These are phyloP conservation scores for Beauveria sp. DNA, from an alignment of 2,329 filamentous ascomycete species.

Conservation along the genomic window DNA sequence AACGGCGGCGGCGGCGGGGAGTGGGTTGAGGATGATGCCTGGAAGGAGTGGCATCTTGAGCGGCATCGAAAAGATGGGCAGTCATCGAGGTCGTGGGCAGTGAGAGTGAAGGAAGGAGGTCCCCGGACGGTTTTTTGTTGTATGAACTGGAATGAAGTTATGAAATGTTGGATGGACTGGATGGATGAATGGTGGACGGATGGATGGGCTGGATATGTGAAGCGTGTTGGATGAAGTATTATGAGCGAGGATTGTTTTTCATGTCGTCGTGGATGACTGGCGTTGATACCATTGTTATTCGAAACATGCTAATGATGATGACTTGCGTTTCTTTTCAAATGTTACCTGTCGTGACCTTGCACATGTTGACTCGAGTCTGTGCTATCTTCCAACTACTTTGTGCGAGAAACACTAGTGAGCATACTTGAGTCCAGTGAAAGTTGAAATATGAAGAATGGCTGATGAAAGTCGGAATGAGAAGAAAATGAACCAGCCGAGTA, in stretches of 20 bases:
- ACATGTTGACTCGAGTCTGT: too few relatives aligned
- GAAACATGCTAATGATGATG: background rate
- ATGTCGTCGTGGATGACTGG: background rate
- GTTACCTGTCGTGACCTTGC: too few relatives aligned
- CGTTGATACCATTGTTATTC: background rate
- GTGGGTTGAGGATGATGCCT: constrained; percentile 32
- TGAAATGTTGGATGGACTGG: background rate
- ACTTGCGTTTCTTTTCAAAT: background rate
- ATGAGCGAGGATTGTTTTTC: background rate
- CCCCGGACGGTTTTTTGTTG: too few relatives aligned
- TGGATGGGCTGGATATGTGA: background rate
- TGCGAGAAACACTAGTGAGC: too few relatives aligned
- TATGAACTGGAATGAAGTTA: too few relatives aligned
- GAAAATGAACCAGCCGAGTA: too few relatives aligned
- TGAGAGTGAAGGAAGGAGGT: background rate
- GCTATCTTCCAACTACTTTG: too few relatives aligned
- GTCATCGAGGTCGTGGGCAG: constrained; percentile 38
- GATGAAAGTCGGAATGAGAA: too few relatives aligned
- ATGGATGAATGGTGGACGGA: background rate
- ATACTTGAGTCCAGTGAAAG: too few relatives aligned
- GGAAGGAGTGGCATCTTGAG: constrained; percentile 63
- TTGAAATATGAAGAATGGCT: too few relatives aligned
- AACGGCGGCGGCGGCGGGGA: constrained; percentile 26
- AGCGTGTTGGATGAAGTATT: background rate
- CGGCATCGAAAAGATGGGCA: constrained; percentile 84